phyloP scores from a whole-genome alignment of 129 eudicot species.

The Sambucus nigra region DNA sequence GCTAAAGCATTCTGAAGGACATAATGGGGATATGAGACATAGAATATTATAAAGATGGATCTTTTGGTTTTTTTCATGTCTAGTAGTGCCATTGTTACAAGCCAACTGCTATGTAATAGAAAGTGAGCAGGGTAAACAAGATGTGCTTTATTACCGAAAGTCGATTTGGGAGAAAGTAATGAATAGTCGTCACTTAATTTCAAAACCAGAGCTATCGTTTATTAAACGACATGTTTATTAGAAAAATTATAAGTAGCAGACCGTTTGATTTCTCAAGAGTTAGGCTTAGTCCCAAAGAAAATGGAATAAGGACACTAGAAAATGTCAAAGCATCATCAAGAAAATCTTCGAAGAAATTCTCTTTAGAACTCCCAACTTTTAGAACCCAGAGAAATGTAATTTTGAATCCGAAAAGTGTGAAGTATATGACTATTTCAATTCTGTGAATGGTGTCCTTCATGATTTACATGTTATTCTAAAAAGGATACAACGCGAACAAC shows the following conservation, averaged over 20 bases:
- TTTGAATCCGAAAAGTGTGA: neutral
- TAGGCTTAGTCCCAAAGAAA: conserved; percentile 67
- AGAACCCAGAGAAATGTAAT: conserved; percentile 1
- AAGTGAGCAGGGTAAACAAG: conserved; percentile 66
- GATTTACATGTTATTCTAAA: conserved; percentile 60
- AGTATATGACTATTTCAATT: conserved; percentile 21
- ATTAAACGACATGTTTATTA: conserved; percentile 26
- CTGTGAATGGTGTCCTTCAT: conserved; percentile 68
- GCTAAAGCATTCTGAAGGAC: neutral
- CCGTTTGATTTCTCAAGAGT: conserved; percentile 74
- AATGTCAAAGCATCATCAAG: conserved; percentile 62
- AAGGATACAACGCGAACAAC: conserved; percentile 31
- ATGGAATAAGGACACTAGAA: conserved; percentile 62
- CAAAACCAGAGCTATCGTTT: conserved; percentile 28
- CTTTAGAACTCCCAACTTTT: conserved; percentile 3
- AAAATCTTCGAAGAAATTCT: conserved; percentile 10
- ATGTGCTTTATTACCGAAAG: conserved; percentile 49
- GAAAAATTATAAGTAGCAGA: conserved; percentile 30
- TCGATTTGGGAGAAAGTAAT: conserved; percentile 62
- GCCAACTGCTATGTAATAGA: conserved; percentile 88
- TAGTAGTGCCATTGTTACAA: conserved; percentile 61
- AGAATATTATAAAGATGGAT: conserved; percentile 50
- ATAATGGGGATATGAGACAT: too few relatives aligned
- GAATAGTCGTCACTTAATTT: conserved; percentile 24
- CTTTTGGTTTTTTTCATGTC: conserved; percentile 52